A percentile compares a stretch with the other conserved stretches of the same genome.
Conservation (phyloP, 2,329 filamentous ascomycete genomes). For the Gliomastix tumulicola region DNA sequence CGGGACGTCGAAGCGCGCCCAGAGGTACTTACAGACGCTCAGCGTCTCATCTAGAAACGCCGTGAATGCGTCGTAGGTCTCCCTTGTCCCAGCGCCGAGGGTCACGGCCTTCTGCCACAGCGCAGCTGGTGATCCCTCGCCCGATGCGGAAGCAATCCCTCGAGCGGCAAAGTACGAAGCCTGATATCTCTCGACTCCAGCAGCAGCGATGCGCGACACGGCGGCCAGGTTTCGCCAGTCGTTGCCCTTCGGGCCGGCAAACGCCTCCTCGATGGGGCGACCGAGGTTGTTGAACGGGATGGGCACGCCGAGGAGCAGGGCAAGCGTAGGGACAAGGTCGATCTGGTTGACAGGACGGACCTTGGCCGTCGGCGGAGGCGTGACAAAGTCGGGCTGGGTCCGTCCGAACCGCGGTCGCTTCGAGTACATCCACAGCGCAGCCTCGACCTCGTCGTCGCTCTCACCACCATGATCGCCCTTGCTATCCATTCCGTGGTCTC, state of each 20-base stretch:
- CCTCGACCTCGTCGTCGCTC: constrained; percentile 91
- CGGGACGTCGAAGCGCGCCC: constrained; percentile 85
- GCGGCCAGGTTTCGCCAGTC: constrained; percentile 72
- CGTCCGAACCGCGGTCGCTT: constrained; percentile 81
- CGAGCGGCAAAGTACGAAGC: constrained; percentile 70
- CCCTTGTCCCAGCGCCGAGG: constrained; percentile 14
- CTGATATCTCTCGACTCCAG: constrained; percentile 87
- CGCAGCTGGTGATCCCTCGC: constrained; percentile 24
- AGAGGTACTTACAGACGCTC: constrained; percentile 71
- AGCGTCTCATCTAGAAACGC: constrained; percentile 76
- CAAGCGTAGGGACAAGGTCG: constrained; percentile 87
- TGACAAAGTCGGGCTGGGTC: constrained; percentile 49
- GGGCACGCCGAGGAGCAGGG: constrained; percentile 80
- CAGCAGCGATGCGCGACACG: constrained; percentile 70
- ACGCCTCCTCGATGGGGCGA: constrained; percentile 88
- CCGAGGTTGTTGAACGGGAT: constrained; percentile 97
- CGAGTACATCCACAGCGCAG: constrained; percentile 97
- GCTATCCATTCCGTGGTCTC: constrained; percentile 97
- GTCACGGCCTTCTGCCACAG: constrained; percentile 25
- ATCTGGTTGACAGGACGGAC: constrained; percentile 76
- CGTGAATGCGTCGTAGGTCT: constrained; percentile 52
- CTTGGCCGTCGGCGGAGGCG: constrained; percentile 66
- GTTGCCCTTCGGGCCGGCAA: constrained; percentile 61
- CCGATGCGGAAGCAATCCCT: constrained; percentile 55
- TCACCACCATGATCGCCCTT: constrained; percentile 99